Conservation (phyloP, 2,329 filamentous ascomycete genomes). For the Lojkania enalia region DNA sequence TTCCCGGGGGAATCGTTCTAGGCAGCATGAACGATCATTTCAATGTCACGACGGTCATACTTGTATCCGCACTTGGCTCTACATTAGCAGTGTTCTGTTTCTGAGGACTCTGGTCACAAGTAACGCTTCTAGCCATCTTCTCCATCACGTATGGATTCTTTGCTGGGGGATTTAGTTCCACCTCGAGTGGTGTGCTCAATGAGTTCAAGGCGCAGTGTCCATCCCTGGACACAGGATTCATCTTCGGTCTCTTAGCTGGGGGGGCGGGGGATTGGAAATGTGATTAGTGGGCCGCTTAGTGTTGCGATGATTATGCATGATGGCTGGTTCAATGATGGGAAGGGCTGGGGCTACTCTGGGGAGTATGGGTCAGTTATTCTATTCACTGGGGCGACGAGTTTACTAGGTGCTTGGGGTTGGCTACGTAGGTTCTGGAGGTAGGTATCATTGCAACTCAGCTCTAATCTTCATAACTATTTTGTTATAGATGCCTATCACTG, state of each 20-base stretch:
- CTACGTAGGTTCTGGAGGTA: slow-evolving; percentile 7
- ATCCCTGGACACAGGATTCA: slow-evolving; percentile 46
- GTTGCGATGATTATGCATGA: slow-evolving; percentile 43
- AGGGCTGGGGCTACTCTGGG: slow-evolving; percentile 11
- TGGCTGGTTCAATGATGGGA: slow-evolving; percentile 9
- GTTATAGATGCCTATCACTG: no score
- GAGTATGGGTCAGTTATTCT: slow-evolving; percentile 19
- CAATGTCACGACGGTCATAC: slow-evolving; percentile 45
- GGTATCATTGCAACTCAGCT: no score
- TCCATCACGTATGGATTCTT: slow-evolving; percentile 41
- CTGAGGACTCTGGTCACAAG: slow-evolving; percentile 51
- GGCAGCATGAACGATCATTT: slow-evolving; percentile 47
- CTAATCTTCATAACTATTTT: no score
- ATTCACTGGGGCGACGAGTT: slow-evolving; percentile 15
- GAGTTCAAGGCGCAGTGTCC: slow-evolving; percentile 30
- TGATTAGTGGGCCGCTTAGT: slow-evolving; percentile 55
- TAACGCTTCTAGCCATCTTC: slow-evolving; percentile 38
- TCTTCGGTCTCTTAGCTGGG: slow-evolving; percentile 51
- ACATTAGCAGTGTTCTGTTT: slow-evolving; percentile 47
- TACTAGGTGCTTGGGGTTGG: slow-evolving; percentile 14
- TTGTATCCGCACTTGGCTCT: slow-evolving; percentile 47
- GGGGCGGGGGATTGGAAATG: slow-evolving; percentile 55
- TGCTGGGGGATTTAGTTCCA: slow-evolving; percentile 30
- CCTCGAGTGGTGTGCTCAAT: slow-evolving; percentile 27
- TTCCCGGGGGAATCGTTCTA: slow-evolving; percentile 38